Conservation (phyloP, 2,329 filamentous ascomycete species). For the Alternaria sp. region DNA sequence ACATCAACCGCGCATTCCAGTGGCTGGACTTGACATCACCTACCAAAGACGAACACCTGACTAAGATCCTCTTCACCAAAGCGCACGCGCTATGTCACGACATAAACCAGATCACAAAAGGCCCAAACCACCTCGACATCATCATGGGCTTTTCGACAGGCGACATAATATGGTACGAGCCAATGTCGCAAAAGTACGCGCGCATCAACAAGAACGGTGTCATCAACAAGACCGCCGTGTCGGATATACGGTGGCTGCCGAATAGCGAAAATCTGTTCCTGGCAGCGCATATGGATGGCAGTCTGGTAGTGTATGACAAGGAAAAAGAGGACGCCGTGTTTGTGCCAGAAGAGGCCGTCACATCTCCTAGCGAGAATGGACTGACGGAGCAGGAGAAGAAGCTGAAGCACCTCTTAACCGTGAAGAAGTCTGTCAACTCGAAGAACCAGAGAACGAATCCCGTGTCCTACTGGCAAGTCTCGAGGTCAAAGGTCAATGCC, state of each 20-base stretch:
- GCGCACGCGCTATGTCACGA: slow-evolving; percentile 95
- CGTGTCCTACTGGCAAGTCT: slow-evolving; percentile 89
- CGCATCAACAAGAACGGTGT: slow-evolving; percentile 95
- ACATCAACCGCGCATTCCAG: slow-evolving; percentile 93
- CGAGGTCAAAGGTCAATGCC: slow-evolving; percentile 86
- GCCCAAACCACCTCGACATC: slow-evolving; percentile 80
- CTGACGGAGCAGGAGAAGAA: slow-evolving; percentile 43
- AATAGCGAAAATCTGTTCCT: slow-evolving; percentile 93
- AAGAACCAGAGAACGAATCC: slow-evolving; percentile 94
- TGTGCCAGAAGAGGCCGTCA: slow-evolving; percentile 65
- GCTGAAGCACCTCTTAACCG: slow-evolving; percentile 60
- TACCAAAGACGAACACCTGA: slow-evolving; percentile 84
- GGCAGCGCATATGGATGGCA: slow-evolving; percentile 89
- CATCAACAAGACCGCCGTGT: slow-evolving; percentile 85
- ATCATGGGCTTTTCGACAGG: slow-evolving; percentile 96
- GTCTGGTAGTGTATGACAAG: slow-evolving; percentile 93
- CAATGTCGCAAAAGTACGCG: slow-evolving; percentile 93
- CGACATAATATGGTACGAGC: slow-evolving; percentile 98
- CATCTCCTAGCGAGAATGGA: slow-evolving; percentile 29
- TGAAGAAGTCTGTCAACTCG: slow-evolving; percentile 91
- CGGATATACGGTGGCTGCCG: slow-evolving; percentile 90
- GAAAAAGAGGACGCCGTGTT: slow-evolving; percentile 91
- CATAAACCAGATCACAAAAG: slow-evolving; percentile 83
- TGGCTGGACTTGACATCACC: slow-evolving; percentile 89
- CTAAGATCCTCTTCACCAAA: slow-evolving; percentile 96